Conservation (phyloP, 768 basidiomycete genomes). For the Dendrothele bispora region DNA sequence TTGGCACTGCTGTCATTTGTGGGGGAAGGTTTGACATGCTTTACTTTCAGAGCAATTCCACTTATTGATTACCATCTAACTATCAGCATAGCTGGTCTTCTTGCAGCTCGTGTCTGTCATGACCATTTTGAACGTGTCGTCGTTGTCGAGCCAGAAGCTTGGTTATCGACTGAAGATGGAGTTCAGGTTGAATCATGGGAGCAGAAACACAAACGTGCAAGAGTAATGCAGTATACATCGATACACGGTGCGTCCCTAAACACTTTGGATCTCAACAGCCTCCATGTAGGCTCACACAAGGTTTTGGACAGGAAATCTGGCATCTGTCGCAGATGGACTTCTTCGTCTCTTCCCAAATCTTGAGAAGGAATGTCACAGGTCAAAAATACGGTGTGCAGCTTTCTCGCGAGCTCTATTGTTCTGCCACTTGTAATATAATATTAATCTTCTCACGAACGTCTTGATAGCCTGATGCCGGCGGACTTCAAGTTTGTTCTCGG, state of each 20-base stretch:
- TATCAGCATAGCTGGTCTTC: constrained; percentile 24
- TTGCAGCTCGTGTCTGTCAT: constrained; percentile 23
- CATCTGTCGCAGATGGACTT: constrained; percentile 7
- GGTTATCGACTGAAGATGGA: constrained; percentile 14
- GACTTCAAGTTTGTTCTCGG: not conserved
- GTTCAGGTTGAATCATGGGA: not conserved
- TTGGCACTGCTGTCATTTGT: no score
- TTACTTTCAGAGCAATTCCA: no score
- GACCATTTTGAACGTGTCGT: constrained; percentile 26
- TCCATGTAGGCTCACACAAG: no score
- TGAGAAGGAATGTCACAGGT: constrained; percentile 10
- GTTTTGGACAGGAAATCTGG: not conserved
- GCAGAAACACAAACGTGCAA: constrained; percentile 10
- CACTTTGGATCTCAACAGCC: no score
- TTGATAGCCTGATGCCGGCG: constrained; percentile 3
- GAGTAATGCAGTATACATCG: constrained; percentile 16
- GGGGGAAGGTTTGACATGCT: no score
- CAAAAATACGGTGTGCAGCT: constrained; percentile 13
- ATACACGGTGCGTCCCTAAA: constrained; percentile 12
- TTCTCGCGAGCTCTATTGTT: not conserved
- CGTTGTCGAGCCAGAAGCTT: constrained; percentile 25
- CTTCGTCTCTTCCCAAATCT: constrained; percentile 19
- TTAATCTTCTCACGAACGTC: not conserved
- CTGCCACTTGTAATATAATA: not conserved
- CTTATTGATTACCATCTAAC: constrained; percentile 3